These are phyloP conservation scores for Trichomonas gallinae DNA, from an alignment of 208 protist species.

Conservation along the genomic window DNA sequence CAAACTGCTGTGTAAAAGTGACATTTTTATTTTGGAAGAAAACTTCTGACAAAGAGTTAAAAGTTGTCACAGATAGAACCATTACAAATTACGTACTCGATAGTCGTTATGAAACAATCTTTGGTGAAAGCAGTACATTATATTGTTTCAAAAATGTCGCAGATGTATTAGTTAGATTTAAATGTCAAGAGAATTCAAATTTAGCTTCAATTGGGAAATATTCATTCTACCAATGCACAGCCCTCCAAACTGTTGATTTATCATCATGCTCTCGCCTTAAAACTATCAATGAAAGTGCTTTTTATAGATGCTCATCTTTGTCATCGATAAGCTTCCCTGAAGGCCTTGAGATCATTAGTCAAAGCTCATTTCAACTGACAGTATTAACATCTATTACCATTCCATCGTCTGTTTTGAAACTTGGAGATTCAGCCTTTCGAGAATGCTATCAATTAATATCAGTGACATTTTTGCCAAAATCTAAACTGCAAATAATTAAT, in stretches of 20 bases:
- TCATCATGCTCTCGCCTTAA: not conserved
- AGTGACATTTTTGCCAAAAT: too few species aligned
- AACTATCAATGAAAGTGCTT: not conserved
- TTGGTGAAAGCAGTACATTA: too few species aligned
- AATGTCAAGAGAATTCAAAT: not conserved
- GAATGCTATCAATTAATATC: too few species aligned
- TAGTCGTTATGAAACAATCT: too few species aligned
- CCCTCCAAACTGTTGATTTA: not conserved
- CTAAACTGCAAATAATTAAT: too few species aligned
- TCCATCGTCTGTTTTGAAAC: not conserved
- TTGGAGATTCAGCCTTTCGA: not conserved
- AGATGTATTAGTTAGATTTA: too few species aligned
- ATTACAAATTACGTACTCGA: too few species aligned
- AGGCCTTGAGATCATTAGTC: not conserved
- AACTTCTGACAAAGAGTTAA: too few species aligned
- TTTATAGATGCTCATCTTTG: not conserved
- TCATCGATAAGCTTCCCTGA: not conserved
- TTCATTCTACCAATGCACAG: not conserved
- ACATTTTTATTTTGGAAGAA: too few species aligned
- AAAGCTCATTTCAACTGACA: not conserved
- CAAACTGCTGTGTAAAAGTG: too few species aligned
- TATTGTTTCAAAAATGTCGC: too few species aligned
- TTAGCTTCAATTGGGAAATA: not conserved
- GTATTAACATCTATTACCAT: not conserved
- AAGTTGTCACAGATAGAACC: too few species aligned